Percentiles rank a stretch among this genome's conserved stretches.
phyloP scores from a whole-genome alignment of 441 rosid genomes.

The Hypseocharis bilobata region DNA sequence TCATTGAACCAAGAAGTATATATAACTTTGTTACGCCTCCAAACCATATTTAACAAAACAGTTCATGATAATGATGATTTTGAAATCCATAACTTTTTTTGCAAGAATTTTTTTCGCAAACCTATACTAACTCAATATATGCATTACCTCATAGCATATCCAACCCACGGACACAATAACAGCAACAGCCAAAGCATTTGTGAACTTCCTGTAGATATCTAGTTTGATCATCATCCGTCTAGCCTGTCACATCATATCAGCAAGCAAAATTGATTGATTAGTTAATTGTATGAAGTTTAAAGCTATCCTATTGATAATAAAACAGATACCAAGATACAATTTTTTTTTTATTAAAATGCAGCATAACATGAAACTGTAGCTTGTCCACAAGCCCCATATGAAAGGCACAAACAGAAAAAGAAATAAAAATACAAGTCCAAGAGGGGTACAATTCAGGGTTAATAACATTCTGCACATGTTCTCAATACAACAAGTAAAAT shows the following conservation, averaged over 20 bases:
- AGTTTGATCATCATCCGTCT: conserved; percentile 77
- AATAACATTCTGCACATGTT: no score
- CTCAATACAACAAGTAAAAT: no score
- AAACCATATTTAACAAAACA: not conserved
- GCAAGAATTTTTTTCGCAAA: not conserved
- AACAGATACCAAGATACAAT: no score
- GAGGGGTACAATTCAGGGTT: no score
- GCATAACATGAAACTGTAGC: no score
- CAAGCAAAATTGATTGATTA: conserved; percentile 7
- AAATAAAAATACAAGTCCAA: no score
- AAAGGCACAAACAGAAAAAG: no score
- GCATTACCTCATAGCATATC: conserved; percentile 88
- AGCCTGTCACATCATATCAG: conserved; percentile 36
- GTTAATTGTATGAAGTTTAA: not conserved
- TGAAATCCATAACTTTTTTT: not conserved
- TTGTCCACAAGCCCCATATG: no score
- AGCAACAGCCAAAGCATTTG: conserved; percentile 84
- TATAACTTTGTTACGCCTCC: no score
- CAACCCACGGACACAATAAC: conserved; percentile 87
- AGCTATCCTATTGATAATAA: no score
- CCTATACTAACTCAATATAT: not conserved
- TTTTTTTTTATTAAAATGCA: not conserved
- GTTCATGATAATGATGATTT: not conserved
- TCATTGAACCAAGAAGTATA: no score
- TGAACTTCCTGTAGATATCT: conserved; percentile 85